These are phyloP conservation scores for Epichloe coenophiala DNA, from an alignment of 2,329 filamentous ascomycete genomes.

Conservation along the genomic window DNA sequence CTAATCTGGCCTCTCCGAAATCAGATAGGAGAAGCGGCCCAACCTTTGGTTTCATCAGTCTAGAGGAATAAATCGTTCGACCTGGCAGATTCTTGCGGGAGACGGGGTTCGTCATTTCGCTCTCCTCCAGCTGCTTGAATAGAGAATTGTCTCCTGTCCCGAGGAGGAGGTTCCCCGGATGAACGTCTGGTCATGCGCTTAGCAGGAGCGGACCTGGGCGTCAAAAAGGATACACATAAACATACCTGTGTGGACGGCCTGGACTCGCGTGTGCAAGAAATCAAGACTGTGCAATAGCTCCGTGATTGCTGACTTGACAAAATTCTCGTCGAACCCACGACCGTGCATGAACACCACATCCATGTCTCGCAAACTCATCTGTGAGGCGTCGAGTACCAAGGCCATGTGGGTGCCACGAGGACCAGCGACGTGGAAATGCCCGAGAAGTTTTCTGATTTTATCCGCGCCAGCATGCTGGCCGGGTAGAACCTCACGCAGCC, in stretches of 20 bases:
- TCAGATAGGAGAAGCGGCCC: constrained; percentile 1
- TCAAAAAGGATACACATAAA: no score
- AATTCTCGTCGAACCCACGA: background rate
- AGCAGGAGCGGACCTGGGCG: no score
- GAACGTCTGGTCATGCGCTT: background rate
- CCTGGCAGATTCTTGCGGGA: background rate
- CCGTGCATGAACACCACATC: rapidly evolving
- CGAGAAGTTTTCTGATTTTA: background rate
- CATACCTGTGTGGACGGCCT: background rate
- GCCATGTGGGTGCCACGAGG: background rate
- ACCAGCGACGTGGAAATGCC: background rate
- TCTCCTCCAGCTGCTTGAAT: background rate
- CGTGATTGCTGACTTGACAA: background rate
- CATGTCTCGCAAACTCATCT: background rate
- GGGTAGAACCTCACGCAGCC: background rate
- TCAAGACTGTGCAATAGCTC: background rate
- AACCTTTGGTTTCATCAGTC: background rate
- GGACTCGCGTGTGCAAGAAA: background rate
- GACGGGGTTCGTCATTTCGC: background rate
- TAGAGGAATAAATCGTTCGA: background rate
- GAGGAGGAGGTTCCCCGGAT: background rate
- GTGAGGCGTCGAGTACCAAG: background rate
- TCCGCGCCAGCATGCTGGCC: background rate
- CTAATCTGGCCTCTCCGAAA: background rate
- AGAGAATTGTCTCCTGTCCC: background rate